Base-by-base conservation (phyloP, 2,329 filamentous ascomycete species). In the Macrophomina phaseolina region DNA sequence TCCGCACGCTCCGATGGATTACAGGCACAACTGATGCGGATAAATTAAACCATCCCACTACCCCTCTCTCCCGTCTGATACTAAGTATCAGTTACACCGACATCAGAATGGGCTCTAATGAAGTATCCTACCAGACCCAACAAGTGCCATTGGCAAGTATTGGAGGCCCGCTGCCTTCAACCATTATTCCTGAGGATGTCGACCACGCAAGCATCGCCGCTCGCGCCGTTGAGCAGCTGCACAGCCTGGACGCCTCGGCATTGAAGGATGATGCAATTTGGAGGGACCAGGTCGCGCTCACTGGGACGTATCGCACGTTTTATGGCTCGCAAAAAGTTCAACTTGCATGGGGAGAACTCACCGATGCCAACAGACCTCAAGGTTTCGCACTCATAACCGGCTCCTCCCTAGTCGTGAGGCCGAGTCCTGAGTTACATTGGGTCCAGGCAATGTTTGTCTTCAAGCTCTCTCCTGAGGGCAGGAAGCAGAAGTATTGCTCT, bases 231-330 rank as follows among this genome's bases (percentile, higher is more conserved):
- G 12, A 65, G 18, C 69, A 64, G 49, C 66, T 73, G 38, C 70
- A 70, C 62, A 49, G 65, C 14, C 60, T 71, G 30, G 11, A 71
- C 8, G 32, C 66, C 18, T 52, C 68, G 16, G 38, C 68, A 40
- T 56, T 73, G 4, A 66, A 67, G 6, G 4, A 66, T 12, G 53
- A 66, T 34, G 64, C 42, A 5, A 66, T 58, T 32, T 89, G 86
- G 86, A 80, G 86, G 45, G 87, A 89, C 71, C 84, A 88, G 64
- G 80, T 89, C 3, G 82, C 79, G 6, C 71, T 89, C 9, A 83
- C 84, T 0, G 88, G 86, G 82, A 81, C 86, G 40, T 80, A 87
- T 30, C 84, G 81, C 42, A 89, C 87, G 0, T 71, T 85, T n/a
- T 82, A 84, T 69, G 81, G 82, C 12, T 72, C 75, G 55, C 69